Percentiles rank a stretch among this genome's conserved stretches.
phyloP scores from a whole-genome alignment of 345 rosid genomes.

The Psidium friedrichsthalianum region DNA sequence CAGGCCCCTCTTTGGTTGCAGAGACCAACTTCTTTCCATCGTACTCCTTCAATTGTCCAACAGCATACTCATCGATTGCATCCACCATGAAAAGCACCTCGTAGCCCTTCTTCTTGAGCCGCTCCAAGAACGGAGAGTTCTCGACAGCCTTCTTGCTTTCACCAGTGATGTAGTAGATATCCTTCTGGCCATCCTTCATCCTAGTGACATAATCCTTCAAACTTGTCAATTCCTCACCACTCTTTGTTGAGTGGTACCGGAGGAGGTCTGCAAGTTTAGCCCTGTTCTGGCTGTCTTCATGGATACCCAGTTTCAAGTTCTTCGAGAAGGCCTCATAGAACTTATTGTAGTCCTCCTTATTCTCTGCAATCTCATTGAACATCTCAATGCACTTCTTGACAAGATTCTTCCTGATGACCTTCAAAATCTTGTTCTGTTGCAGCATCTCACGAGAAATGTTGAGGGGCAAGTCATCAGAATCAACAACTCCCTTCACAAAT shows the following conservation, averaged over 20 bases:
- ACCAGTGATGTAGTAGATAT: constrained; percentile 33
- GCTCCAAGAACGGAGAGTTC: constrained; percentile 39
- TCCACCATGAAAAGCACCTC: constrained; percentile 36
- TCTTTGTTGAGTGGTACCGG: constrained; percentile 29
- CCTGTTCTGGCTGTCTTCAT: constrained; percentile 38
- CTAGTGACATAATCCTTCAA: constrained; percentile 37
- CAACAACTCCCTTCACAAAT: constrained; percentile 36
- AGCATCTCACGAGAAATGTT: constrained; percentile 40
- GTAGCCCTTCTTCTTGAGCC: constrained; percentile 33
- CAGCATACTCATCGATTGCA: constrained; percentile 37
- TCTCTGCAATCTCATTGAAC: constrained; percentile 38
- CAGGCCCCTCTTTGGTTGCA: constrained; percentile 35
- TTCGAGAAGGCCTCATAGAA: constrained; percentile 32
- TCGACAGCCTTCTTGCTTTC: constrained; percentile 40
- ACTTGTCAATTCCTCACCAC: constrained; percentile 29
- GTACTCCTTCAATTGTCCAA: constrained; percentile 31
- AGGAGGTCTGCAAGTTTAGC: constrained; percentile 31
- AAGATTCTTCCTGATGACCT: constrained; percentile 37
- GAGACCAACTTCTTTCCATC: constrained; percentile 41
- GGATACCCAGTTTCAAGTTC: constrained; percentile 38
- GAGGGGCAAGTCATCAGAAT: constrained; percentile 38
- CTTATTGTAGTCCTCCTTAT: constrained; percentile 35
- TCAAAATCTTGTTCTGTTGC: constrained; percentile 41
- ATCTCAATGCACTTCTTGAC: constrained; percentile 42
- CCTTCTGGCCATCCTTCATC: constrained; percentile 43